Evolutionary conservation across 2,329 filamentous ascomycete species (phyloP).

Genomic region (Aspergillus aculeatus): DNA sequence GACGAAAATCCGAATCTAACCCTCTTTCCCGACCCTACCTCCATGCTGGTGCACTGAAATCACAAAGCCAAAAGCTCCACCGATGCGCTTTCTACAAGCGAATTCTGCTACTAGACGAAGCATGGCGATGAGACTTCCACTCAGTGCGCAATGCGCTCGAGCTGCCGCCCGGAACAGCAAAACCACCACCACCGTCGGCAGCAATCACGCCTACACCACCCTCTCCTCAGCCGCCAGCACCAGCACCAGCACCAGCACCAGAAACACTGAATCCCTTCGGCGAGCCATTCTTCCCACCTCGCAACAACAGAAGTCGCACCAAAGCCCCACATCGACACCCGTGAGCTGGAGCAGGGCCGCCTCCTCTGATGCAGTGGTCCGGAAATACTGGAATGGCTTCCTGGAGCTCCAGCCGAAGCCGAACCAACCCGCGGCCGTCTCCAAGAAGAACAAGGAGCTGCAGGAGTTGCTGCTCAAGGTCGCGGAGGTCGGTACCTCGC

Average conservation of each 20-base stretch:
- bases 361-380: background rate
- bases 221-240: background rate
- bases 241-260: background rate
- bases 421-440: background rate
- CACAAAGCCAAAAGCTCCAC: background rate
- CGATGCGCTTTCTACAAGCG: background rate
- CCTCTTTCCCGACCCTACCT: background rate
- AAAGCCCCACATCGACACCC: background rate
- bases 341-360: background rate
- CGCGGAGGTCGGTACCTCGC: constrained; percentile 9
- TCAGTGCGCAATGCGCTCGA: constrained; percentile 9
- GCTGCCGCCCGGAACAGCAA: background rate
- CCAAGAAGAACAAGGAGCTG: background rate
- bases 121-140: constrained; percentile 13
- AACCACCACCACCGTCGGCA: background rate
- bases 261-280: background rate
- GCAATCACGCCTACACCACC: background rate
- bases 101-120: background rate
- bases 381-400: background rate
- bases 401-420: background rate
- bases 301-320: background rate
- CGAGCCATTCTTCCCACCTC: background rate
- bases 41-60: constrained; percentile 18
- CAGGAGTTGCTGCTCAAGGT: constrained; percentile 13
- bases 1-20: background rate